These are phyloP conservation scores for Kodamaea jinghongensis DNA, from an alignment of 805 yeast species.

Conservation along the genomic window DNA sequence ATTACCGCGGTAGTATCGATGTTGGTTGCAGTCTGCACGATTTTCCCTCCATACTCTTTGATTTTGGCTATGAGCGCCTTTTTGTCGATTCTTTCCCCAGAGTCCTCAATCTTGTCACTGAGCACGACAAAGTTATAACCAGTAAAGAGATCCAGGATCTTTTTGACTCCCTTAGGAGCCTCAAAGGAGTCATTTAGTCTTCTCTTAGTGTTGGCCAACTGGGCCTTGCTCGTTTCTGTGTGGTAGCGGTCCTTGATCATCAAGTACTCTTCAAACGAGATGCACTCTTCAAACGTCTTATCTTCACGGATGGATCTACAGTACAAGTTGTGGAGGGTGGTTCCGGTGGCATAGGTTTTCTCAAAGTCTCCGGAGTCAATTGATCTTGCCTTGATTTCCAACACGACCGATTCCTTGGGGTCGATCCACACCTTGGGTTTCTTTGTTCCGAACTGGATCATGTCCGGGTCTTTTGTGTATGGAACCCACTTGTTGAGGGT, in stretches of 20 bases:
- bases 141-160: constrained; percentile 38
- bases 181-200: constrained; percentile 16
- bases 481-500: constrained; percentile 64
- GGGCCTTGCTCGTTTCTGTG: constrained; percentile 23
- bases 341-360: constrained; percentile 55
- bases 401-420: constrained; percentile 72
- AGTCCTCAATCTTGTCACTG: constrained; percentile 43
- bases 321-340: constrained; percentile 75
- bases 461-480: constrained; percentile 24
- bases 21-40: constrained; percentile 18
- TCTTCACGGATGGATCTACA: constrained; percentile 68
- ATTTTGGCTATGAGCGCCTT: constrained; percentile 39
- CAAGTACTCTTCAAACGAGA: constrained; percentile 54
- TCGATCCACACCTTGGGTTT: constrained; percentile 75
- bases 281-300: constrained; percentile 55
- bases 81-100: constrained; percentile 27
- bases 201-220: constrained; percentile 25
- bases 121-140: constrained; percentile 49
- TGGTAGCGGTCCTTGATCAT: constrained; percentile 32
- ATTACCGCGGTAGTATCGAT: constrained; percentile 17
- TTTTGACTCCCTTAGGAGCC: constrained; percentile 10
- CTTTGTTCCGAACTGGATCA: constrained; percentile 55
- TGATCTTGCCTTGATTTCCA: constrained; percentile 82
- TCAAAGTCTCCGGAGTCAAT: constrained; percentile 42
- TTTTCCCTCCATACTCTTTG: constrained; percentile 49